Percentiles rank a stretch among this genome's conserved stretches.
Conservation (phyloP, 2,329 filamentous ascomycete genomes). For the Septoria petroselini region DNA sequence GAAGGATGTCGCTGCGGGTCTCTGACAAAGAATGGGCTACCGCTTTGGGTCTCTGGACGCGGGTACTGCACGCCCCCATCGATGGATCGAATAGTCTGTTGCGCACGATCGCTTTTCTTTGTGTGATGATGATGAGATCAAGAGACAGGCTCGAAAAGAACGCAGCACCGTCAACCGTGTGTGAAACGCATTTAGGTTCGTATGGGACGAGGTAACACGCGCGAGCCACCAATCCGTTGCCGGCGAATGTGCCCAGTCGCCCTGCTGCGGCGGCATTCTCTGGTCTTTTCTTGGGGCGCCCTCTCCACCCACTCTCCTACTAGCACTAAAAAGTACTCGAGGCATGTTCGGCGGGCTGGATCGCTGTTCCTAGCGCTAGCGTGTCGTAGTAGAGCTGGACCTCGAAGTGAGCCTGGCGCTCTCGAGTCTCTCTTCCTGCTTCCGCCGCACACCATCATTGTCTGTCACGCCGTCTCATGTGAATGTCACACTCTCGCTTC, state of each 20-base stretch:
- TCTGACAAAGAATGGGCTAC: slow-evolving; percentile 9
- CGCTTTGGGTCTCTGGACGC: slow-evolving; percentile 2
- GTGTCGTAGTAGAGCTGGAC: slow-evolving; percentile 17
- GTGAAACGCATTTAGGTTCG: slow-evolving; percentile 16
- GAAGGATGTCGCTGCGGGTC: background rate
- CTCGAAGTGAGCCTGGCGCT: slow-evolving; percentile 14
- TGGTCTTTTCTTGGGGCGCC: too few species aligned
- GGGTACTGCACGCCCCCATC: slow-evolving; percentile 5
- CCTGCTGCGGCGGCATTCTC: too few species aligned
- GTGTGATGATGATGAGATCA: background rate
- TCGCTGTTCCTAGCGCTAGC: slow-evolving; percentile 20
- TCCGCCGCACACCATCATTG: slow-evolving; percentile 18
- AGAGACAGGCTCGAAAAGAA: too few species aligned
- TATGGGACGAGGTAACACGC: slow-evolving; percentile 9
- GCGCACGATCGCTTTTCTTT: background rate
- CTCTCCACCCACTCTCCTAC: too few species aligned
- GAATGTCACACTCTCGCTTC: slow-evolving; percentile 10
- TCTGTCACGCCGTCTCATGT: too few species aligned
- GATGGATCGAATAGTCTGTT: too few species aligned
- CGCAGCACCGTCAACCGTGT: slow-evolving; percentile 5
- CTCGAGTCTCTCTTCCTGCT: slow-evolving; percentile 12
- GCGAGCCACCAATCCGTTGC: slow-evolving; percentile 15
- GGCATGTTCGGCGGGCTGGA: slow-evolving; percentile 15
- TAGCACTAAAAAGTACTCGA: too few species aligned
- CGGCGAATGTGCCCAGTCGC: slow-evolving; percentile 18